These are phyloP conservation scores for Parastagonospora nodorum DNA, from an alignment of 2,329 filamentous ascomycete genomes.

Conservation along the genomic window DNA sequence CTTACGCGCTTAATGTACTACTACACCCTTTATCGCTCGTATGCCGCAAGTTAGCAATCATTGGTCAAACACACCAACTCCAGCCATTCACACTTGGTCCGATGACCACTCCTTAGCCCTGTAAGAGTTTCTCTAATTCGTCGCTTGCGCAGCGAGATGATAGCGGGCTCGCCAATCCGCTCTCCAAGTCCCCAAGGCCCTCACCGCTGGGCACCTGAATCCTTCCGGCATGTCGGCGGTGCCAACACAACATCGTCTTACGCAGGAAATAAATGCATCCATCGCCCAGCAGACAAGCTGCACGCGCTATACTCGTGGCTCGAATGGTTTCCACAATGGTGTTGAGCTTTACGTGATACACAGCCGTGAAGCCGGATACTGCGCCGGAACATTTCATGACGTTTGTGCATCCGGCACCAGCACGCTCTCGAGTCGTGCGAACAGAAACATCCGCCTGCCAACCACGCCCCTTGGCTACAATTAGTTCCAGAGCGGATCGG, in stretches of 20 bases:
- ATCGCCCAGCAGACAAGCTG: background rate
- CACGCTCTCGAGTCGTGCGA: slow-evolving; percentile 11
- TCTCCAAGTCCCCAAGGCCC: background rate
- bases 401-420: slow-evolving; percentile 5
- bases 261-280: background rate
- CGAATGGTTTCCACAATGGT: background rate
- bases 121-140: background rate
- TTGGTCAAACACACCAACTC: background rate
- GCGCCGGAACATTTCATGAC: slow-evolving; percentile 10
- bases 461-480: slow-evolving; percentile 13
- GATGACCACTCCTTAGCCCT: slow-evolving; percentile 4
- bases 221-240: no score
- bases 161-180: background rate
- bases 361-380: background rate
- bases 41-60: background rate
- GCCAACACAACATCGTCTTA: no score
- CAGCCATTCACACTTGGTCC: slow-evolving; percentile 3
- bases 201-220: background rate
- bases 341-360: background rate
- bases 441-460: slow-evolving; percentile 15
- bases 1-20: background rate
- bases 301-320: background rate
- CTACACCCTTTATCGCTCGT: background rate
- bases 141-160: background rate
- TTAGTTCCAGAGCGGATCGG: slow-evolving; percentile 14